A percentile compares a stretch with the other conserved stretches of the same genome.
These are phyloP conservation scores for Aspergillus pseudoviridinutans DNA, from an alignment of 2,329 filamentous ascomycete species.

Conservation along the genomic window DNA sequence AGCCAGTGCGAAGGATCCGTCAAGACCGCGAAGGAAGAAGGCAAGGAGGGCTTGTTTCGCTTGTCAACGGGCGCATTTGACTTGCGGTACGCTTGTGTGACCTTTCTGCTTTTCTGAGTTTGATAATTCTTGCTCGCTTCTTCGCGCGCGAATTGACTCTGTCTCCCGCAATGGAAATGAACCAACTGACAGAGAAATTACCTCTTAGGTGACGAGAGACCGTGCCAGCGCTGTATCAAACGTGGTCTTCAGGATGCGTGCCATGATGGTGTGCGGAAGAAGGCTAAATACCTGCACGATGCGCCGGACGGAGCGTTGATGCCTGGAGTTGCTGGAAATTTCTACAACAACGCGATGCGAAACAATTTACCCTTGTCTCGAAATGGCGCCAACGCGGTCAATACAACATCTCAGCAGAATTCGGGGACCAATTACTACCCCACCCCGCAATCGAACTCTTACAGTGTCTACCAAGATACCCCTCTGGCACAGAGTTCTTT, in stretches of 20 bases:
- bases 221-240: slow-evolving; percentile 91
- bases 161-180: slow-evolving; percentile 3
- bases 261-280: slow-evolving; percentile 95
- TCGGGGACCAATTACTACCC: slow-evolving; percentile 31
- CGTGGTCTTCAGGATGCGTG: slow-evolving; percentile 85
- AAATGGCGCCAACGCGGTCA: slow-evolving; percentile 28
- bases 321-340: slow-evolving; percentile 75
- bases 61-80: slow-evolving; percentile 94
- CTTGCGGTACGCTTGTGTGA: slow-evolving; percentile 74
- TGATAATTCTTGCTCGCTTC: slow-evolving; percentile 4
- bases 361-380: slow-evolving; percentile 31
- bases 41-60: slow-evolving; percentile 92
- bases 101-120: slow-evolving; percentile 5
- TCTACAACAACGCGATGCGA: slow-evolving; percentile 37
- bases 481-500: slow-evolving; percentile 52
- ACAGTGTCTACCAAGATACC: slow-evolving; percentile 48
- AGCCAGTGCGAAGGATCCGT: slow-evolving; percentile 75
- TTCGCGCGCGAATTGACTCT: slow-evolving; percentile 4
- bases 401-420: slow-evolving; percentile 20
- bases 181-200: slow-evolving; percentile 23
- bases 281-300: slow-evolving; percentile 98
- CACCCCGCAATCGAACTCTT: slow-evolving; percentile 33
- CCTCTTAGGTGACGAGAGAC: slow-evolving; percentile 79
- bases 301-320: slow-evolving; percentile 83
- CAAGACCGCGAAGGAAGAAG: slow-evolving; percentile 89